Conservation (phyloP, 1,284 basidiomycete species). For the Tetrapyrgos nigripes region DNA sequence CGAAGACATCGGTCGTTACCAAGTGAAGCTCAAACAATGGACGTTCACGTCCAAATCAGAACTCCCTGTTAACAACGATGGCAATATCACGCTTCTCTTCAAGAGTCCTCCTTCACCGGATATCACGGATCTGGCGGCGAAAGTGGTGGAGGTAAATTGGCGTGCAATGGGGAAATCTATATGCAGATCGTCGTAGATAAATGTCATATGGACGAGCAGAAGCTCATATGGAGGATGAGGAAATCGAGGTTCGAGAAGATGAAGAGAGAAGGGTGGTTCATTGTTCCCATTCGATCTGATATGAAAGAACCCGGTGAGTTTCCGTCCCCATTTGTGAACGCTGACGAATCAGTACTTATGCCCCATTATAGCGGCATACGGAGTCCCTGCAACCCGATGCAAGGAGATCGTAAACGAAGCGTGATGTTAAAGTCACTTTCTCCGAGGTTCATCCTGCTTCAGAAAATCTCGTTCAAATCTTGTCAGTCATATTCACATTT, state of each 20-base stretch:
- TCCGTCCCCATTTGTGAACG: no score
- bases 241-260: slow-evolving; percentile 1
- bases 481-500: no score
- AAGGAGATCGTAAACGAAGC: no score
- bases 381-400: no score
- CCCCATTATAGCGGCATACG: no score
- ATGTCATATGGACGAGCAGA: not conserved
- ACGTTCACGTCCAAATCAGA: not conserved
- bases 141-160: not conserved
- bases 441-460: no score
- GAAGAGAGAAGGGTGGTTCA: slow-evolving; percentile 1
- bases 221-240: slow-evolving; percentile 7
- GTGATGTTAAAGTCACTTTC: no score
- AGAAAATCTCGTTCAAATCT: no score
- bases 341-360: no score
- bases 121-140: not conserved
- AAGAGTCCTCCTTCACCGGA: not conserved
- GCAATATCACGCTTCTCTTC: not conserved
- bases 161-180: slow-evolving; percentile 2
- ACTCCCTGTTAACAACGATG: not conserved
- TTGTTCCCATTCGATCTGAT: slow-evolving; percentile 2
- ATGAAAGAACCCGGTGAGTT: slow-evolving; percentile 3
- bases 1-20: slow-evolving; percentile 26
- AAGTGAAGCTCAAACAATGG: not conserved
- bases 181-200: slow-evolving; percentile 1